Percentiles rank a stretch among this genome's conserved stretches.
Conservation (phyloP, 306 rosid genomes). For the Cyclanthera cordifolia region DNA sequence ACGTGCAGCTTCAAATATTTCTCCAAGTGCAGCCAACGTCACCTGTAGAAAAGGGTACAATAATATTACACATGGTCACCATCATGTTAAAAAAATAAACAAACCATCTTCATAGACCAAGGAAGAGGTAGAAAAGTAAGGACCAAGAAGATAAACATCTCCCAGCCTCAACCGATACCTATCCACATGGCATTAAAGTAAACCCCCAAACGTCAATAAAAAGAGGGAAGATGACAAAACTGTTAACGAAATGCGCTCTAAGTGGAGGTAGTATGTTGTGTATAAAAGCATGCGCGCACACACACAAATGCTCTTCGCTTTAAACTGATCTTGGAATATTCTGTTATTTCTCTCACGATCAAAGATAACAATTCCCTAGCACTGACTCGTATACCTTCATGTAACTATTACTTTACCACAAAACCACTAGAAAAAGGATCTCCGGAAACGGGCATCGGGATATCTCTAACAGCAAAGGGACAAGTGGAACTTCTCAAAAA, state of each 20-base stretch:
- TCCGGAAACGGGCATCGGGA: neutral
- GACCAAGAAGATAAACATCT: neutral
- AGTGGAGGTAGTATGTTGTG: neutral
- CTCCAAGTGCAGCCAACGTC: constrained; percentile 85
- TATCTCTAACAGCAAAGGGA: neutral
- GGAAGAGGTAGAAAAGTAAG: constrained; percentile 5
- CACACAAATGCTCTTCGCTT: neutral
- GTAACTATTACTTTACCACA: neutral
- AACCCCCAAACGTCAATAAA: neutral
- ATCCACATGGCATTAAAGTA: neutral
- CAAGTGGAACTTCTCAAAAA: neutral
- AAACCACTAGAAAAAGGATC: neutral
- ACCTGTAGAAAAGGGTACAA: constrained; percentile 31
- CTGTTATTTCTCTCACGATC: neutral
- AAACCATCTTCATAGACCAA: neutral
- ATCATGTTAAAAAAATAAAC: neutral
- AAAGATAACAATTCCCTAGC: neutral
- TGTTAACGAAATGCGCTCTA: neutral
- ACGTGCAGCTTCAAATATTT: constrained; percentile 81
- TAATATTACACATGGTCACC: neutral
- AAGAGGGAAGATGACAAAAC: neutral
- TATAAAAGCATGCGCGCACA: neutral
- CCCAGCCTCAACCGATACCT: neutral
- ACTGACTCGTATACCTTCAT: neutral
- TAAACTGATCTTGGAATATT: neutral